Evolutionary conservation across 164 flowering plant genomes (phyloP).

Genomic region (Litsea cubeba): DNA sequence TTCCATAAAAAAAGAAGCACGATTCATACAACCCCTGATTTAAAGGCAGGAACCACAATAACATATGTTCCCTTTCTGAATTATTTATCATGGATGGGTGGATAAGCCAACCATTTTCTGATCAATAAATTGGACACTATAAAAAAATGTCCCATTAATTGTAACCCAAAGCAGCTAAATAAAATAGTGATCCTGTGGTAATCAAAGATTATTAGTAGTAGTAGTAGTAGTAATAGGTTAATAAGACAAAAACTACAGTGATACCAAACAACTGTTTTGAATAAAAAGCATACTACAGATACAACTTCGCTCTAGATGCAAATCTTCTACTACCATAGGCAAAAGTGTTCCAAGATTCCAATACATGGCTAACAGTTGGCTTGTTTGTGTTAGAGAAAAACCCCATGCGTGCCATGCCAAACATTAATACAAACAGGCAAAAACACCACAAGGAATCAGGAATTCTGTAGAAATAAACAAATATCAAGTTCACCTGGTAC

Average conservation of each 20-base stretch:
- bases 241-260: neutral
- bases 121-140: neutral
- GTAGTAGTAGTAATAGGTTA: neutral
- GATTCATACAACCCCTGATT: neutral
- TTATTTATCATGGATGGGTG: neutral
- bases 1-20: neutral
- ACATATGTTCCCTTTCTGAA: neutral
- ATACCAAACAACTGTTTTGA: neutral
- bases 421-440: neutral
- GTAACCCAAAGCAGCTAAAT: constrained; percentile 12
- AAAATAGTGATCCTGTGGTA: constrained; percentile 12
- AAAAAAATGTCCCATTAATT: neutral
- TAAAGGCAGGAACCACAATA: neutral
- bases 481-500: neutral
- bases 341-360: neutral
- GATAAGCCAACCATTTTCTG: no score
- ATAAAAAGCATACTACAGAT: neutral
- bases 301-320: constrained; percentile 6
- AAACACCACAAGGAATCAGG: neutral
- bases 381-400: neutral
- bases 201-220: constrained; percentile 1
- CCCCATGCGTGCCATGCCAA: constrained; percentile 6
- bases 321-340: neutral
- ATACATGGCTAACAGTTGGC: constrained; percentile 1
- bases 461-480: neutral